Conservation (phyloP, 805 yeast species). For the Starmerella scarabaei region DNA sequence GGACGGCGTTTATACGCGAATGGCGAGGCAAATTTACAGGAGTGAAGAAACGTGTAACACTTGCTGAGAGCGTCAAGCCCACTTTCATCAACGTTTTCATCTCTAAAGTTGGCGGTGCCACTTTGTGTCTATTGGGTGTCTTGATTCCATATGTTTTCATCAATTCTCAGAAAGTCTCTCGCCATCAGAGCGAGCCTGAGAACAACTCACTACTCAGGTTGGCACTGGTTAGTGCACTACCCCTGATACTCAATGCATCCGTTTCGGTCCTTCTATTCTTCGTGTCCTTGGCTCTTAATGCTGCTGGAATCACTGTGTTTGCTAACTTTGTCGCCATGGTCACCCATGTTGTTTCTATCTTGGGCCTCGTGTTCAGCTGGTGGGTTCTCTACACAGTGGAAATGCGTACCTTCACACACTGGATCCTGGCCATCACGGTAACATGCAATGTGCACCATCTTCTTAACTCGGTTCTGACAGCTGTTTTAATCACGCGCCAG, state of each 20-base stretch:
- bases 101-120: conserved; percentile 55
- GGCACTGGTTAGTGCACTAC: conserved; percentile 25
- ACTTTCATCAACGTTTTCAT: conserved; percentile 53
- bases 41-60: conserved; percentile 40
- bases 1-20: conserved; percentile 53
- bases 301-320: not conserved
- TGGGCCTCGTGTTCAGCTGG: conserved; percentile 43
- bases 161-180: conserved; percentile 61
- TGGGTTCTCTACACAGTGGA: conserved; percentile 57
- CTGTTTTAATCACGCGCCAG: conserved; percentile 47
- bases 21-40: conserved; percentile 76
- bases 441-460: conserved; percentile 43
- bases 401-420: conserved; percentile 47
- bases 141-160: conserved; percentile 51
- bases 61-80: conserved; percentile 47
- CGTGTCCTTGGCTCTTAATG: not conserved
- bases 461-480: conserved; percentile 40
- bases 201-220: conserved; percentile 37
- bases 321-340: conserved; percentile 34
- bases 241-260: conserved; percentile 18
- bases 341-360: conserved; percentile 42
- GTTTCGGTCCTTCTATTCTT: conserved; percentile 22
- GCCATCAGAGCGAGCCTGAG: conserved; percentile 24
- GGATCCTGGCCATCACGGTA: conserved; percentile 50
- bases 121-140: conserved; percentile 44